phyloP scores from a whole-genome alignment of 2,329 filamentous ascomycete genomes.

The Rosellinia necatrix region DNA sequence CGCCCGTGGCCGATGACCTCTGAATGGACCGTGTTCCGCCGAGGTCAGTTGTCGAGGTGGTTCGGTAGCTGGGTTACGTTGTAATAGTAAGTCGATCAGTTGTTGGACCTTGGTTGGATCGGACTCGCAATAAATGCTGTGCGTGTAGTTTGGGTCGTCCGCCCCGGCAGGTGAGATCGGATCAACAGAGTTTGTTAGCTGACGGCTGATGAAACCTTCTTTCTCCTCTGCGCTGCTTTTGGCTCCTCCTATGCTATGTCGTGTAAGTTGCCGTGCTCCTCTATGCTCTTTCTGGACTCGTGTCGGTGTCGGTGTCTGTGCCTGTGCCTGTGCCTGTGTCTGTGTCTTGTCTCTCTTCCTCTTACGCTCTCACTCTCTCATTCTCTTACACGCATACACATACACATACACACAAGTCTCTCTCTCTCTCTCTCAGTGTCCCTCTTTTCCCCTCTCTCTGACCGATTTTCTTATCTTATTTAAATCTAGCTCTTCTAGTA shows the following conservation, averaged over 20 bases:
- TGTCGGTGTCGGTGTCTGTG: too few relatives aligned
- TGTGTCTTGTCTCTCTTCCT: background rate
- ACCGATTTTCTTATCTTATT: background rate
- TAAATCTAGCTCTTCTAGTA: background rate
- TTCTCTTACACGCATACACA: too few relatives aligned
- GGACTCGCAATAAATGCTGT: constrained; percentile 4
- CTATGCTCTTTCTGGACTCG: background rate
- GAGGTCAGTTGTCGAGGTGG: constrained; percentile 3
- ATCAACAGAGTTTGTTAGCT: background rate
- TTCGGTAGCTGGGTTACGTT: too few relatives aligned
- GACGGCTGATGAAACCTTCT: background rate
- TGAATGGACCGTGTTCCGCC: constrained; percentile 8
- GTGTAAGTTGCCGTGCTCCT: too few relatives aligned
- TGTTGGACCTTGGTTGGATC: background rate
- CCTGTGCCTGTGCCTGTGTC: too few relatives aligned
- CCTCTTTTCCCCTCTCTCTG: background rate
- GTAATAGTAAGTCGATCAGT: constrained; percentile 21
- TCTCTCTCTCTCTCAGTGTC: background rate
- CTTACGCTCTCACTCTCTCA: too few relatives aligned
- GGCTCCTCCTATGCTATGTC: too few relatives aligned
- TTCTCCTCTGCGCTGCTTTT: background rate
- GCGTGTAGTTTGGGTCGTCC: constrained; percentile 1
- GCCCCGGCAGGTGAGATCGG: background rate
- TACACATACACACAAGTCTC: too few relatives aligned
- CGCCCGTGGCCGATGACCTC: constrained; percentile 10